Conservation (phyloP, 495 filamentous ascomycete species). For the Aspergillus bridgeri region DNA sequence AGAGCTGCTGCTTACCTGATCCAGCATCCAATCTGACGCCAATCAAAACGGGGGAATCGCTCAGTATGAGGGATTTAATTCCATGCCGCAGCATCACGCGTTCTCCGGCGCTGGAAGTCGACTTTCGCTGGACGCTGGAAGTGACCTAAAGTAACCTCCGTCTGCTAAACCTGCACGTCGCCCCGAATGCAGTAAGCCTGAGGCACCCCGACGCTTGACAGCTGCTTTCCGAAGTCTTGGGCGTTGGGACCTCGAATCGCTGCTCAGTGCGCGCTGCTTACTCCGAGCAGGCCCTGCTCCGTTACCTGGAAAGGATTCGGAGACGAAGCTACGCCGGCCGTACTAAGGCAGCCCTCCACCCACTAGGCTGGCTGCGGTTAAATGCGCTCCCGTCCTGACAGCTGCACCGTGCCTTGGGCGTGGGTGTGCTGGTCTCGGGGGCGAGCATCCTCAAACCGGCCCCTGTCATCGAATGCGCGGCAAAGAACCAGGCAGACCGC, state of each 20-base stretch:
- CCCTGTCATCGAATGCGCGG: too few species aligned
- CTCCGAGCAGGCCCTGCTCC: too few species aligned
- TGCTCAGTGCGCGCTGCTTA: too few species aligned
- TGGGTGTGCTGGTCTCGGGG: too few species aligned
- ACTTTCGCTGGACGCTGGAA: too few species aligned
- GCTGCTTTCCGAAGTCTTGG: not conserved
- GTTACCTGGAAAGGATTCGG: not conserved
- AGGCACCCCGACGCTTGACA: slow-evolving; percentile 2
- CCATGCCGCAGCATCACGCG: too few species aligned
- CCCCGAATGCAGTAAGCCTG: slow-evolving; percentile 20
- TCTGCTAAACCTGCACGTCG: slow-evolving; percentile 9
- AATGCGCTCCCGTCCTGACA: slow-evolving; percentile 1
- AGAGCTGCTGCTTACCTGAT: too few species aligned
- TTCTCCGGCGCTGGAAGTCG: too few species aligned
- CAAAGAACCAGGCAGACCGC: too few species aligned
- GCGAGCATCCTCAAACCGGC: too few species aligned
- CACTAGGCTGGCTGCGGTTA: not conserved
- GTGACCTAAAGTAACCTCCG: too few species aligned
- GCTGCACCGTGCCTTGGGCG: slow-evolving; percentile 6
- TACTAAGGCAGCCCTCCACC: not conserved
- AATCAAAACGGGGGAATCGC: not conserved
- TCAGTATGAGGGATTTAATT: slow-evolving; percentile 2
- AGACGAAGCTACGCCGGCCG: not conserved
- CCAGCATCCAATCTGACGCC: not conserved
- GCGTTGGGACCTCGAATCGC: not conserved